Base-by-base conservation (phyloP, 495 filamentous ascomycete species). In the Tuber melanosporum region DNA sequence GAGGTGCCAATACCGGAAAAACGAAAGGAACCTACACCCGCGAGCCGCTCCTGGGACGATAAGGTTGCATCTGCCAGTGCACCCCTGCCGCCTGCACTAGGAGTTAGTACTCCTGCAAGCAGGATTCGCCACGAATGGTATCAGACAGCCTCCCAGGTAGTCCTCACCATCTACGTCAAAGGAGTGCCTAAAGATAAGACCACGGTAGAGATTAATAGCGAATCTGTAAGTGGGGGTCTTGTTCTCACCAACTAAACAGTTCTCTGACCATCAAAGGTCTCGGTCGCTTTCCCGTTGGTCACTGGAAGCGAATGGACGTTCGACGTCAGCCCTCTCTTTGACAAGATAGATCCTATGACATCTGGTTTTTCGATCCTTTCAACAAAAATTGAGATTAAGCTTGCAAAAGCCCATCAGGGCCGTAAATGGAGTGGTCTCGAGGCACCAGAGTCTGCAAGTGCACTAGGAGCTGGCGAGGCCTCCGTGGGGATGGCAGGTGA, bases 101-200 rank as follows among this genome's bases (percentile, higher is more conserved):
- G 82, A 19, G 84, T 84, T 7, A 86, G 85, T 69, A 90, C 89
- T 32, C 86, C 89, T 0, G 85, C 86, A 19, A 85, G 86, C 81
- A 92, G 92, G 83, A 89, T 94, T 76, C 88, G 92, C 17, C 89
- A 94, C 80, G 93, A 94, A 73, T 94, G 91, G 91, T 94, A 93
- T 85, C 93, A 95, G 81, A 92, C 89, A 4, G 80, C 82, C 10
- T 88, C 90, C 5, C 88, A 86, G 22, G 90, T 94, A 43, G 89
- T 90, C 22, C 87, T 94, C 74, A 90, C 90, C 0, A 85, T 95
- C 14, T 89, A 92, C 73, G 91, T 90, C 4, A 94, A 93, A 83
- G 91, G 91, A 19, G 87, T 94, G 0, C 87, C 89, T 7, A 91
- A 91, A 79, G 91, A 91, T 42, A 87, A 87, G 70, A 85, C 90